These are phyloP conservation scores for Cucumis hystrix DNA, from an alignment of 306 rosid genomes.

Conservation along the genomic window DNA sequence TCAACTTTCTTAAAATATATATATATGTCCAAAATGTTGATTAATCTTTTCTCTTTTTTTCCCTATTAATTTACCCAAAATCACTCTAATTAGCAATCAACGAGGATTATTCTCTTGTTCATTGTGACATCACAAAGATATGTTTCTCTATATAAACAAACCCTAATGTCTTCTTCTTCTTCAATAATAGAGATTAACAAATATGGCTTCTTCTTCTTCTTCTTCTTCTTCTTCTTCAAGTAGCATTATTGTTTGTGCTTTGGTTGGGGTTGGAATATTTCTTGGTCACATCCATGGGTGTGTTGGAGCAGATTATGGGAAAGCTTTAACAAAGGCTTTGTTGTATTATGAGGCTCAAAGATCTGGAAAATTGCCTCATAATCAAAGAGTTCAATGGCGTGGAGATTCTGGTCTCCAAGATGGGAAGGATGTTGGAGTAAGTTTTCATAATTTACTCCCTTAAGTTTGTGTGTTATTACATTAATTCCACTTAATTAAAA, in stretches of 20 bases:
- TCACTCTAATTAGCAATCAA: background rate
- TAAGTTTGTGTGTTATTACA: background rate
- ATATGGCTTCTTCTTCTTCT: background rate
- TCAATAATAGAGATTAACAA: background rate
- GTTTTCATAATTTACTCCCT: background rate
- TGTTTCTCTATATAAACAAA: background rate
- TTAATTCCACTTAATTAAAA: too few relatives aligned
- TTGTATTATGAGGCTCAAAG: slow-evolving; percentile 9
- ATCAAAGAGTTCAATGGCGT: slow-evolving; percentile 44
- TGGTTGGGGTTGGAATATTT: background rate
- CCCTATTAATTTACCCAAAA: background rate
- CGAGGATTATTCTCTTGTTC: background rate
- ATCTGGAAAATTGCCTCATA: slow-evolving; percentile 37
- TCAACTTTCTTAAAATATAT: background rate
- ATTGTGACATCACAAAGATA: background rate
- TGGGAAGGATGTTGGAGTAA: slow-evolving; percentile 32
- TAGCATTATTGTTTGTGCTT: background rate
- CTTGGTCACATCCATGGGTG: background rate
- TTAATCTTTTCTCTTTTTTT: too few relatives aligned
- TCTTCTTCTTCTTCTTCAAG: background rate
- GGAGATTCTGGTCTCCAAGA: slow-evolving; percentile 47
- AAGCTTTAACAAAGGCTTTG: slow-evolving; percentile 6
- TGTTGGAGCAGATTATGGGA: background rate
- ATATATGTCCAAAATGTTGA: background rate
- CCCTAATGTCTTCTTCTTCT: background rate